Evolutionary conservation across 257 asterid species (phyloP), one percentile per base, ranked within the genome.

Genomic region (Solanum appendiculatum): DNA sequence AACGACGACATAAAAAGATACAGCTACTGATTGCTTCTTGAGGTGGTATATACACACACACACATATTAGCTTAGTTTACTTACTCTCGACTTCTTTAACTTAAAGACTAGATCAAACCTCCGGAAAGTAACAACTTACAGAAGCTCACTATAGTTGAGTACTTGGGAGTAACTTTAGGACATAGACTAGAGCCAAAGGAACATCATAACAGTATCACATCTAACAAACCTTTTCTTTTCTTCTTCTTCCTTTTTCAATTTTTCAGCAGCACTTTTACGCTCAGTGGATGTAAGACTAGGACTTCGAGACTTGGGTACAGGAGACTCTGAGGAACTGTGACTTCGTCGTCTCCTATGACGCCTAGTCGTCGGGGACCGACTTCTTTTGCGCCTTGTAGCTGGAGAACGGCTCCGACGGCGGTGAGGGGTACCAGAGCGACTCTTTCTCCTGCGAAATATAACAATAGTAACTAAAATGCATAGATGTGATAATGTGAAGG

Each of bases 161-260:
- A 39, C 82, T 74, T 23, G 6, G 31, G 82, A 15, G 85, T 13
- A 46, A 80, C 85, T 48, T 48, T 46, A 29, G 66, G 33, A 81
- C 25, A 81, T 48, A 48, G 85, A 48, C 85, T 29, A 29, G 54
- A 29, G 42, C 27, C 85, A 80, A 31, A 29, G 29, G 68, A 29
- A 29, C 64, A 80, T 80, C 31, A 46, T 80, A 39, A 29, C 6
- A 0, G 66, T 25, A 18, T 81, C 85, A 81, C 68, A 48, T 81
- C 44, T 9, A 81, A 48, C 85, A 48, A 48, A 96, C 98, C 98
- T 91, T 91, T 91, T 92, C 95, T 58, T 93, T 88, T 92, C 95
- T 91, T 94, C 96, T 90, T 93, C 99, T 81, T 94, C 98, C 91
- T 86, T 93, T 85, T 86, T 93, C 87, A 93, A 64, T 86, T 92